Evolutionary conservation across 2,329 filamentous ascomycete genomes (phyloP).

Genomic region (Fusarium concolor): DNA sequence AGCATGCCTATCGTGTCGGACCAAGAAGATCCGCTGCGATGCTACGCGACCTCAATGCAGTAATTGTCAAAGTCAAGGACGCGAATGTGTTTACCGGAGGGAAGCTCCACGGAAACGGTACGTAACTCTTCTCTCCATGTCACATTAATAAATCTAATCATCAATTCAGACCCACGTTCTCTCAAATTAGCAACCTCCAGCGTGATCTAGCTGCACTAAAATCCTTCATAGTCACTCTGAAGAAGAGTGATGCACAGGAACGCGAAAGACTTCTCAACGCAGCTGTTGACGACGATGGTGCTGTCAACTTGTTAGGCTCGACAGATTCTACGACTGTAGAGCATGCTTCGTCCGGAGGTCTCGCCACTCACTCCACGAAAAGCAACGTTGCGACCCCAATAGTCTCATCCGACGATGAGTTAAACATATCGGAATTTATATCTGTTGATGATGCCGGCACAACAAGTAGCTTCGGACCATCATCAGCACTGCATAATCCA

Average conservation of each 20-base stretch:
- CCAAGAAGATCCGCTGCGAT: constrained; percentile 18
- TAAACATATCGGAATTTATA: constrained; percentile 7
- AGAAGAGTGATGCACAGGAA: not conserved
- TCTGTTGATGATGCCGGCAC: constrained; percentile 8
- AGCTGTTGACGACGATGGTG: constrained; percentile 1
- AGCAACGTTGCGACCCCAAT: not conserved
- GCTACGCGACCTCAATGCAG: constrained; percentile 2
- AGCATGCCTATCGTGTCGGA: constrained; percentile 11
- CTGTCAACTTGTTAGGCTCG: not conserved
- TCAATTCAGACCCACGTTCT: constrained; percentile 3
- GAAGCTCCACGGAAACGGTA: constrained; percentile 15
- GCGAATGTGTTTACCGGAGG: not conserved
- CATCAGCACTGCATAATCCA: constrained; percentile 11
- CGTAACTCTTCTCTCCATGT: accelerated
- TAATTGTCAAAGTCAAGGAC: constrained; percentile 1
- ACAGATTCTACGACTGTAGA: not conserved
- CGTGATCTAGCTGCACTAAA: not conserved
- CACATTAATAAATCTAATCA: not conserved
- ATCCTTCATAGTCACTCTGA: constrained; percentile 6
- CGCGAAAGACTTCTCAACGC: not conserved
- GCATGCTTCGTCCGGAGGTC: too few relatives aligned
- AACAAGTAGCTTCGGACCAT: constrained; percentile 18
- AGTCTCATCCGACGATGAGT: constrained; percentile 1
- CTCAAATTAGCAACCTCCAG: constrained; percentile 6
- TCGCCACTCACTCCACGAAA: not conserved